phyloP scores from a whole-genome alignment of 495 filamentous ascomycete genomes.

The Penicillium nucicola region DNA sequence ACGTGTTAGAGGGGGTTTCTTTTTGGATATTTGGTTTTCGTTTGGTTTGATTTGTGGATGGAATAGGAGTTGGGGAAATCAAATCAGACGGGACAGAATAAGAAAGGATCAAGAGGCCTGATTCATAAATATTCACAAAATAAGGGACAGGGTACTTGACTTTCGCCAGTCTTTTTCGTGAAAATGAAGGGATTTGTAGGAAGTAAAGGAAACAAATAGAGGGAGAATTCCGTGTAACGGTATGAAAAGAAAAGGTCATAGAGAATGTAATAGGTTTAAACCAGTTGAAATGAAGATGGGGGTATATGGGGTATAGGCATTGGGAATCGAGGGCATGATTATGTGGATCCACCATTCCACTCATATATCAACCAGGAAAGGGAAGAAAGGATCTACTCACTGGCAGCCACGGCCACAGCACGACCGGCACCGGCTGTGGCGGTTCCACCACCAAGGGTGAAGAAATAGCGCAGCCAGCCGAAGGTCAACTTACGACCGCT shows the following conservation, averaged over 20 bases:
- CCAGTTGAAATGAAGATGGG: no score
- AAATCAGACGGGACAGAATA: background rate
- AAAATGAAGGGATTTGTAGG: constrained; percentile 3
- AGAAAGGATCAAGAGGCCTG: background rate
- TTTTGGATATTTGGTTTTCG: background rate
- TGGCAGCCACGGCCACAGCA: constrained; percentile 41
- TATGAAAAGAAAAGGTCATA: no score
- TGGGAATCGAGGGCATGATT: no score
- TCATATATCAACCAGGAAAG: background rate
- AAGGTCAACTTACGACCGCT: constrained; percentile 57
- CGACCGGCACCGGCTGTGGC: constrained; percentile 38
- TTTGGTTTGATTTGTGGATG: background rate
- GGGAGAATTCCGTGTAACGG: background rate
- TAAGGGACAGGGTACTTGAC: background rate
- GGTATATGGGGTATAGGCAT: no score
- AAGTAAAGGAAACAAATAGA: background rate
- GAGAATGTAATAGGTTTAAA: no score
- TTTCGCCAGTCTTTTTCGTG: background rate
- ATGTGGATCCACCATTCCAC: no score
- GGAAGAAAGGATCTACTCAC: constrained; percentile 35
- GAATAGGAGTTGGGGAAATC: background rate
- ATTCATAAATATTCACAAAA: constrained; percentile 2
- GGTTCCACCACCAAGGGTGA: constrained; percentile 45
- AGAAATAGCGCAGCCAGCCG: constrained; percentile 42
- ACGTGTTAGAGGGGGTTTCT: constrained; percentile 15